Evolutionary conservation across 768 basidiomycete species (phyloP), one percentile per base, ranked within the genome.

Genomic region (Favolaschia claudopus): DNA sequence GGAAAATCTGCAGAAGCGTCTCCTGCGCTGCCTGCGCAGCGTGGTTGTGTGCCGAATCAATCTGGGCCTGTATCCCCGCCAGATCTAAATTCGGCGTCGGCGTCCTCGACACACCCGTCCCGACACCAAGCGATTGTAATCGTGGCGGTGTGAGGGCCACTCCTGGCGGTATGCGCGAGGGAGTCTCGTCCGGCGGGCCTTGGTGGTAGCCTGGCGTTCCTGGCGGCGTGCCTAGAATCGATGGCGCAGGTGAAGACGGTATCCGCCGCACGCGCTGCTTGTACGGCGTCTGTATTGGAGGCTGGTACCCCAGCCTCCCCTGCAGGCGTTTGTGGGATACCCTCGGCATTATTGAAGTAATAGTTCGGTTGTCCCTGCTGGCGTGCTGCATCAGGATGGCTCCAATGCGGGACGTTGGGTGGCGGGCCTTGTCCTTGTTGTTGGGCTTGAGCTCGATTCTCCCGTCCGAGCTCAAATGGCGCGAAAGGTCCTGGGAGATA

Each of bases 1-100:
- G 95, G 82, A 98, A 98, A 60, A 96, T 96, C 75, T 96, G 93
- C 54, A 83, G 74, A 60, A 98, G 75, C 28, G 95, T 96, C 65
- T 88, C 87, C 53, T 81, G 77, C 47, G 92, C 82, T 3, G 91
- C 92, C 15, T 81, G 84, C 15, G 85, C 85, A 20, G 90, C 92
- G 39, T 87, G 82, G 57, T 88, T 86, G 65, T 92, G 88, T 20
- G 91, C 91, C 10, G 78, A 79, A 69, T 96, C 95, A 63, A 89
- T 93, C 77, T 92, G 85, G 20, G 82, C 84, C 64, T 92, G 89
- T 49, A 93, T 78, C 1, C 84, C 89, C 6, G 82, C 78, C 40
- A 92, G 69, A 71, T 93, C 91, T 28, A 93, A 74, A 47, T 80
- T 84, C 31, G 87, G 89, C 40, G 87, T 89, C 28, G 88, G 87